Percentiles rank a stretch among this genome's conserved stretches.
phyloP scores from a whole-genome alignment of 2,329 filamentous ascomycete species.

The Ustilaginoidea virens region DNA sequence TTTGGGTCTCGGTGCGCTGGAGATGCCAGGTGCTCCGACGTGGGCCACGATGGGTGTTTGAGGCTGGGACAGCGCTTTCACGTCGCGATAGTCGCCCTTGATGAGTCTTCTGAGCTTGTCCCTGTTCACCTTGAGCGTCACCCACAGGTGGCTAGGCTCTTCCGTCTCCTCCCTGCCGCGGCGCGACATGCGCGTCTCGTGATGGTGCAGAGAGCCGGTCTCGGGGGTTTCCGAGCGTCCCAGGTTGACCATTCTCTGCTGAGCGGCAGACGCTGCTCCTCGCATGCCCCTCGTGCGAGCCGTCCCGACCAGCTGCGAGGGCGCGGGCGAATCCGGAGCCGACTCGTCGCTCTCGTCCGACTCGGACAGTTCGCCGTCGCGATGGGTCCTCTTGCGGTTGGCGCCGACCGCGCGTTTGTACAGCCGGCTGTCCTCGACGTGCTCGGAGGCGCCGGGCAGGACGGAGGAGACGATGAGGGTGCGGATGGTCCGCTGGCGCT shows the following conservation, averaged over 20 bases:
- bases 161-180: conserved; percentile 65
- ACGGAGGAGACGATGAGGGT: conserved; percentile 87
- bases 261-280: conserved; percentile 72
- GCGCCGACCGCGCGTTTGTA: conserved; percentile 61
- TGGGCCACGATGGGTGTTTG: conserved; percentile 17
- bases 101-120: conserved; percentile 56
- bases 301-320: conserved; percentile 60
- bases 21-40: conserved; percentile 15
- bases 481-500: conserved; percentile 81
- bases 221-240: conserved; percentile 86
- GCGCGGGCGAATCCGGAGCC: conserved; percentile 68
- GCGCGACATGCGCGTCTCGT: conserved; percentile 56
- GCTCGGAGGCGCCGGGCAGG: conserved; percentile 69
- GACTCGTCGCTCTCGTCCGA: conserved; percentile 89
- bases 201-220: conserved; percentile 42
- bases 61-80: conserved; percentile 19
- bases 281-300: conserved; percentile 79
- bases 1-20: conserved; percentile 17
- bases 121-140: conserved; percentile 60
- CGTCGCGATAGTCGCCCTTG: conserved; percentile 33
- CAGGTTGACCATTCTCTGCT: conserved; percentile 71
- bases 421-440: conserved; percentile 70
- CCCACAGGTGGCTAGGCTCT: conserved; percentile 50
- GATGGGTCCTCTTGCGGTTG: conserved; percentile 36
- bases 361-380: conserved; percentile 63